Evolutionary conservation across 306 rosid genomes (phyloP), one percentile per base, ranked within the genome.

Genomic region (Hippophae gyantsensis): DNA sequence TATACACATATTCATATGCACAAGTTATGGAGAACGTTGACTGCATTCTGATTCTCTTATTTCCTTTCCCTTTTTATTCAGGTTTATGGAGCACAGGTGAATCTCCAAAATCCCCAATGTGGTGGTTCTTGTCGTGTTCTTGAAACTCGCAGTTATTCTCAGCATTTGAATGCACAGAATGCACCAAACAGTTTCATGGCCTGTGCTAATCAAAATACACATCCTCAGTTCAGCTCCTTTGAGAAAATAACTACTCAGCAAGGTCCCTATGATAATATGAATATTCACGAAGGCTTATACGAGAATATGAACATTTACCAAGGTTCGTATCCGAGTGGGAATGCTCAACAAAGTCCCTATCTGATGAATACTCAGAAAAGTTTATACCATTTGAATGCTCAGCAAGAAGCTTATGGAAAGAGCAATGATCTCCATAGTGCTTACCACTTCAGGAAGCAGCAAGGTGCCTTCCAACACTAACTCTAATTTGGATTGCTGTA

Each of bases 61-160:
- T 40, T 40, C n/a, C 42, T 46, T 18, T n/a, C 13, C n/a, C 48
- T 55, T 63, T 40, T 12, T 43, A 46, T 50, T 69, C 71, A 74
- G 79, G 61, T 60, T 64, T 45, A 52, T 26, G 57, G 51, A 56
- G 52, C 79, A 41, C 60, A 68, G 60, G 42, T 47, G 44, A 68
- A 63, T 51, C 50, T 40, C 69, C 74, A 57, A 13, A 62, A 73
- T 43, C 54, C 62, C 27, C 66, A 73, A 1, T 18, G 23, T 18
- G 23, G 23, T 18, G 23, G 23, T 18, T 18, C 23, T 18, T 18
- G 23, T 18, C 23, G 23, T 18, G 23, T 18, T 18, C 23, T 18
- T 18, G 23, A 18, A 18, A 18, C 23, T 18, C 54, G 23, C 23
- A 18, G 49, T 25, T 64, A 66, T 68, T 50, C 76, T 6, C 60